Evolutionary conservation across 2,329 filamentous ascomycete genomes (phyloP).

Genomic region (Fusarium protoensiforme): DNA sequence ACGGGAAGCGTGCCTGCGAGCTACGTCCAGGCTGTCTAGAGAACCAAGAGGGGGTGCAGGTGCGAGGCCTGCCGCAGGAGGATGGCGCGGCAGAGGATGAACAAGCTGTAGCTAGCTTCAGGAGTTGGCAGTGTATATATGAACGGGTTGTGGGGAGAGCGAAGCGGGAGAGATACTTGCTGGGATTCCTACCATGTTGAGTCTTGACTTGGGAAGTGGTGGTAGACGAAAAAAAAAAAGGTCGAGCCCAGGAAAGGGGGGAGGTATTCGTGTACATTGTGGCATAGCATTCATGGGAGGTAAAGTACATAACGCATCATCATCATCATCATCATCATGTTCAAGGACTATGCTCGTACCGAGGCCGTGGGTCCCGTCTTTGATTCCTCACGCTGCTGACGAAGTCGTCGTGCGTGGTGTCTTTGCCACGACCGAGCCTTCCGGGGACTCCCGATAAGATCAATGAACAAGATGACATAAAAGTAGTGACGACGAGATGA

Average conservation of each 20-base stretch:
- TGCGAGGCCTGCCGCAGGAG: slow-evolving; percentile 15
- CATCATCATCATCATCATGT: slow-evolving; percentile 1
- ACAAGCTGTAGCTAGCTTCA: neutral
- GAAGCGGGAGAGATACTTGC: slow-evolving; percentile 10
- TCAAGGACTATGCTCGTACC: neutral
- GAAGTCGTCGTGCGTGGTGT: slow-evolving; percentile 11
- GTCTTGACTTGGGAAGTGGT: neutral
- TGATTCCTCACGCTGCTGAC: neutral
- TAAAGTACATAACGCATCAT: slow-evolving; percentile 16
- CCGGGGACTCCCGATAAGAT: slow-evolving; percentile 3
- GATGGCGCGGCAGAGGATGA: neutral
- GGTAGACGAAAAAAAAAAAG: slow-evolving; percentile 19
- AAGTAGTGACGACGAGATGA: too few relatives aligned
- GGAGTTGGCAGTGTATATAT: slow-evolving; percentile 24
- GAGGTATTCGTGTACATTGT: slow-evolving; percentile 23
- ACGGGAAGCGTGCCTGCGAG: slow-evolving; percentile 93
- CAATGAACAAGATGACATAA: neutral
- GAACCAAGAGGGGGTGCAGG: slow-evolving; percentile 17
- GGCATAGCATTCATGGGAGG: slow-evolving; percentile 18
- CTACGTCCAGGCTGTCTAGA: slow-evolving; percentile 83
- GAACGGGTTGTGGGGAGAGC: slow-evolving; percentile 1
- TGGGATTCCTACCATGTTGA: slow-evolving; percentile 7
- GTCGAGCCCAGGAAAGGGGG: neutral
- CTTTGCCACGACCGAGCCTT: slow-evolving; percentile 30
- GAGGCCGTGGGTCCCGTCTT: neutral